Evolutionary conservation across 179 eudicot genomes (phyloP).

Genomic region (Monotropa hypopitys): DNA sequence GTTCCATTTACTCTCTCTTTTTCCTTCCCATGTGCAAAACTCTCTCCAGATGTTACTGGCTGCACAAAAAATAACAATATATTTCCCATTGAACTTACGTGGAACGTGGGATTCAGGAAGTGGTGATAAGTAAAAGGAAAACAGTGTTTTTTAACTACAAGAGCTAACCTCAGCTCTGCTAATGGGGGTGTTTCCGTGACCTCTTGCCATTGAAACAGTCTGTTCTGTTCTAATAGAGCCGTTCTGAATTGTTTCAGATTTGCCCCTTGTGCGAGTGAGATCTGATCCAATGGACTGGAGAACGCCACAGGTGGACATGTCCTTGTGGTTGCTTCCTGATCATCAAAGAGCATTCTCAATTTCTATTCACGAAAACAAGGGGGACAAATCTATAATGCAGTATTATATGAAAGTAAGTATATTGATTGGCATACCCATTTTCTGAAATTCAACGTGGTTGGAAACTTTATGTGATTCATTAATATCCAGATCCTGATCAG

Average conservation of each 20-base stretch:
- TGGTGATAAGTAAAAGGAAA: no score
- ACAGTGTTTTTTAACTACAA: neutral
- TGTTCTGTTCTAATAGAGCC: conserved; percentile 39
- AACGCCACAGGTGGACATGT: conserved; percentile 63
- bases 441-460: conserved; percentile 25
- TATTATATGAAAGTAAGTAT: no score
- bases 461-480: conserved; percentile 25
- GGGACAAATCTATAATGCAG: no score
- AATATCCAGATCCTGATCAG: conserved; percentile 48
- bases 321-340: conserved; percentile 43
- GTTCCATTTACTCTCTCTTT: conserved; percentile 28
- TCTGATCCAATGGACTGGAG: conserved; percentile 90
- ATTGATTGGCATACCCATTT: conserved; percentile 25
- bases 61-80: conserved; percentile 13
- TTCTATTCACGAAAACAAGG: neutral
- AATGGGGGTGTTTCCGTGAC: conserved; percentile 46
- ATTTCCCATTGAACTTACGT: no score
- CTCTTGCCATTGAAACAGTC: conserved; percentile 34
- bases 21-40: conserved; percentile 41
- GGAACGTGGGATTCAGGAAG: no score
- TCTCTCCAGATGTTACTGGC: conserved; percentile 82
- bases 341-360: neutral
- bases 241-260: conserved; percentile 31
- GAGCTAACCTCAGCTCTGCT: conserved; percentile 67
- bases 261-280: conserved; percentile 61